Evolutionary conservation across 176 grass and related monocot genomes (phyloP), one percentile per base, ranked within the genome.

Genomic region (Poa annua): DNA sequence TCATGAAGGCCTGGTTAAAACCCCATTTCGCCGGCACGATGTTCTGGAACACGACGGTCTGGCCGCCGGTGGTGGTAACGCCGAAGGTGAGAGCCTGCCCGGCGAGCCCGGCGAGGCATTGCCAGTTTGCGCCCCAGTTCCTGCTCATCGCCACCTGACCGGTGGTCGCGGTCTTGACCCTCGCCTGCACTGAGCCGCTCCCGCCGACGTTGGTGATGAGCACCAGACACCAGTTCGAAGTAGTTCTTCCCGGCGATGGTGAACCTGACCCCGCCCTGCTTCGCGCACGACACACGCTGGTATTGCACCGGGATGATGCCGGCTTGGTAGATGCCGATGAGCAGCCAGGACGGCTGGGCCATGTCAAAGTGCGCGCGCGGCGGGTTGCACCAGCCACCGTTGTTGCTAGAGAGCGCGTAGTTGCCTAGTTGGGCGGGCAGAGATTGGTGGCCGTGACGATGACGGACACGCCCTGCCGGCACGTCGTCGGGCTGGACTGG

Each of bases 391-490:
- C 94, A 97, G 14, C 94, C 94, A 33, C 94, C 94, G 14, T 83
- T 80, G 85, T 97, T 67, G 84, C 70, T 93, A 7, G 96, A 48
- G 7, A 91, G 85, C 0, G 92, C 96, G 70, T 95, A 91, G 89
- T 95, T 98, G 92, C 96, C 65, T 95, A 91, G 89, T 95, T 98
- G 3, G 92, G 92, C 25, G 96, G 96, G 83, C 96, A 98, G 12
- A 98, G 77, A 57, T 98, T 95, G 77, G 96, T 95, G 11, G 90
- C 96, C 8, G 92, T 98, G 33, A 94, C 29, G 1, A 82, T 88
- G 13, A 97, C 89, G 10, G 73, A 1, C n/a, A 80, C 85, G 59
- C 91, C 94, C 2, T 48, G 73, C 7, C 74, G 69, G 84, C 94
- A 93, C 81, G 79, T 91, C 38, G 11, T 17, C 35, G 2, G 54